Conservation (phyloP, 306 rosid species). For the Morella rubra region DNA sequence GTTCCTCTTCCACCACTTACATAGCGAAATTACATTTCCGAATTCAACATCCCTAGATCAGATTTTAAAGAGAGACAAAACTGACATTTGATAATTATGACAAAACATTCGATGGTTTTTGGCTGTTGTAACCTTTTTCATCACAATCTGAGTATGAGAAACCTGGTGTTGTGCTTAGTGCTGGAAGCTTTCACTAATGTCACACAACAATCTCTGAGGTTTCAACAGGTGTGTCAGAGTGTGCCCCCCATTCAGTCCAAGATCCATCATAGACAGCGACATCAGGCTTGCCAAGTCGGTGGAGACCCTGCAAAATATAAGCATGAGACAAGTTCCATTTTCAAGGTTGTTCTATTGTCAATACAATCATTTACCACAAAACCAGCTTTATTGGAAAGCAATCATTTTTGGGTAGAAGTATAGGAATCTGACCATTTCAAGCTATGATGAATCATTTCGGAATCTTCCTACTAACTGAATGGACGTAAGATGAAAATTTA, state of each 20-base stretch:
- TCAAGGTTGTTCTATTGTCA: not conserved
- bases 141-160: not conserved
- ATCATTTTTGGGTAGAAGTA: not conserved
- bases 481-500: not conserved
- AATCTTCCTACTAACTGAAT: not conserved
- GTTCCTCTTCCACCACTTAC: not conserved
- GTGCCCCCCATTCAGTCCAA: slow-evolving; percentile 98
- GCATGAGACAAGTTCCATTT: not conserved
- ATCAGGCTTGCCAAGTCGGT: slow-evolving; percentile 75
- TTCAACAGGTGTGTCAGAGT: slow-evolving; percentile 72
- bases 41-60: slow-evolving; percentile 13
- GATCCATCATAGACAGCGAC: slow-evolving; percentile 94
- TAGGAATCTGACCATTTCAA: not conserved
- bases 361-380: slow-evolving; percentile 5
- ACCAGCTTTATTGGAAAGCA: not conserved
- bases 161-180: not conserved
- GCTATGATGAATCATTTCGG: not conserved
- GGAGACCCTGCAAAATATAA: slow-evolving; percentile 64
- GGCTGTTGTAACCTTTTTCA: slow-evolving; percentile 14
- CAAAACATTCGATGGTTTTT: slow-evolving; percentile 3
- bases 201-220: slow-evolving; percentile 17
- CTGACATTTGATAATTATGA: slow-evolving; percentile 19
- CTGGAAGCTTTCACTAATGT: slow-evolving; percentile 8
- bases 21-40: slow-evolving; percentile 10
- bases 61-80: slow-evolving; percentile 12